These are phyloP conservation scores for Aspergillus conjunctus DNA, from an alignment of 495 filamentous ascomycete species.

Conservation along the genomic window DNA sequence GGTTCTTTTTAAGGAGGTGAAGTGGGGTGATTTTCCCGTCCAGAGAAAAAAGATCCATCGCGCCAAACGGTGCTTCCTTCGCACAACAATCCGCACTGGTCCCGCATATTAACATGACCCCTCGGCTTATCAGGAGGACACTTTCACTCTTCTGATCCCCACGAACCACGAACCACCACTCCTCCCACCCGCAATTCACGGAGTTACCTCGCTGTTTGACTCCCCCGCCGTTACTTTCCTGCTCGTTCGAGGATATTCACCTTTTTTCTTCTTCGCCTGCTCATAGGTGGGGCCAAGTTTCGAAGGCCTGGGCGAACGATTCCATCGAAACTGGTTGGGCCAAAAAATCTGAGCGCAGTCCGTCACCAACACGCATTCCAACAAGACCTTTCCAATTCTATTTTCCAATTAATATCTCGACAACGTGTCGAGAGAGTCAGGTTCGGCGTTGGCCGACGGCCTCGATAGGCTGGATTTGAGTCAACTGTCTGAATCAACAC, in stretches of 20 bases:
- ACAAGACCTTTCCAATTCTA: not conserved
- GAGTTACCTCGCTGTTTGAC: not conserved
- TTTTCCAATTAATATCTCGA: conserved; percentile 38
- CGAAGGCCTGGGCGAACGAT: not conserved
- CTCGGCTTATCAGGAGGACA: conserved; percentile 28
- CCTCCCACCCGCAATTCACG: not conserved
- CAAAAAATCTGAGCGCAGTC: conserved; percentile 16
- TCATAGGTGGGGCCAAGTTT: not conserved
- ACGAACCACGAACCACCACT: not conserved
- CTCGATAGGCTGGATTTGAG: conserved; percentile 55
- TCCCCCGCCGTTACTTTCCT: not conserved
- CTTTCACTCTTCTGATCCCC: conserved; percentile 23
- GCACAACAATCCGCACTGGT: conserved; percentile 44
- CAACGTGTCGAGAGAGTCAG: conserved; percentile 57
- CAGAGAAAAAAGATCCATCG: conserved; percentile 12
- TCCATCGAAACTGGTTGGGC: not conserved
- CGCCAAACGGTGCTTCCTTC: conserved; percentile 31
- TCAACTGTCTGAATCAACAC: conserved; percentile 53
- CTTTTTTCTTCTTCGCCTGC: not conserved
- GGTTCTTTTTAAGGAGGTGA: conserved; percentile 4
- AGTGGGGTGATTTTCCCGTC: conserved; percentile 15
- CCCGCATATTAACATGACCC: conserved; percentile 43
- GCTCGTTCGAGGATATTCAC: not conserved
- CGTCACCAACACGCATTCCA: conserved; percentile 29
- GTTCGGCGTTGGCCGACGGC: conserved; percentile 55